Percentiles rank a stretch among this genome's conserved stretches.
Evolutionary conservation across 495 filamentous ascomycete genomes (phyloP).

Genomic region (Penicillium daleae): DNA sequence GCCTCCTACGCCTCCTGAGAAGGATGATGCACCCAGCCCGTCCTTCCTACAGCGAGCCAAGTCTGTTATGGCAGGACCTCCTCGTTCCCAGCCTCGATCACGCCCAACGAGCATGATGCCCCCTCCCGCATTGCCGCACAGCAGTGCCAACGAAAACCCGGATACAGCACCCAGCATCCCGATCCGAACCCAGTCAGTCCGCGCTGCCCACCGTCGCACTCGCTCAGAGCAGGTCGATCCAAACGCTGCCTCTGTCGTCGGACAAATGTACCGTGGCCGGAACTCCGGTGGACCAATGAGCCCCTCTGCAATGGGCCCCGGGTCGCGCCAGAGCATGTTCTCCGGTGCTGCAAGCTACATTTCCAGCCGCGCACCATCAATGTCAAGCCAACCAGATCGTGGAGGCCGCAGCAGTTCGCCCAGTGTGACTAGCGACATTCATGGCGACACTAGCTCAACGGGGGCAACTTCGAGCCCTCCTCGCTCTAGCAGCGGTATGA

Average conservation of each 20-base stretch:
- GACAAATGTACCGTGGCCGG: conserved; percentile 80
- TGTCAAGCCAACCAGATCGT: conserved; percentile 50
- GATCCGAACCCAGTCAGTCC: conserved; percentile 68
- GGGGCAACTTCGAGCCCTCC: conserved; percentile 59
- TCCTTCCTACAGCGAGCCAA: conserved; percentile 80
- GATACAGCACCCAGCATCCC: conserved; percentile 85
- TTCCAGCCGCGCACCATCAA: conserved; percentile 51
- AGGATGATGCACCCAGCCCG: conserved; percentile 52
- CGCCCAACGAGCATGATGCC: conserved; percentile 67
- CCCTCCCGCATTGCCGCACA: conserved; percentile 39
- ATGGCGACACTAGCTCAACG: conserved; percentile 51
- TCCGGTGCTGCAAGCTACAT: conserved; percentile 45
- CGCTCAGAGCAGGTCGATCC: conserved; percentile 72
- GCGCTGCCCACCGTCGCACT: conserved; percentile 60
- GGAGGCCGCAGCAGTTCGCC: conserved; percentile 57
- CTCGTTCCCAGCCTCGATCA: conserved; percentile 52
- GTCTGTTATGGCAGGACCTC: conserved; percentile 60
- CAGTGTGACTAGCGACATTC: conserved; percentile 63
- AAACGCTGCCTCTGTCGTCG: conserved; percentile 69
- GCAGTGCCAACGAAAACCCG: conserved; percentile 65
- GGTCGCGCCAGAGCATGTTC: conserved; percentile 50
- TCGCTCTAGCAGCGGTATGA: conserved; percentile 57
- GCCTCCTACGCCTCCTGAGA: conserved; percentile 73
- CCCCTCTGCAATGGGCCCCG: conserved; percentile 53
- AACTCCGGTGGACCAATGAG: conserved; percentile 60